Percentiles rank a stretch among this genome's conserved stretches.
Conservation (phyloP, 768 basidiomycete species). For the Leccinum boreale region DNA sequence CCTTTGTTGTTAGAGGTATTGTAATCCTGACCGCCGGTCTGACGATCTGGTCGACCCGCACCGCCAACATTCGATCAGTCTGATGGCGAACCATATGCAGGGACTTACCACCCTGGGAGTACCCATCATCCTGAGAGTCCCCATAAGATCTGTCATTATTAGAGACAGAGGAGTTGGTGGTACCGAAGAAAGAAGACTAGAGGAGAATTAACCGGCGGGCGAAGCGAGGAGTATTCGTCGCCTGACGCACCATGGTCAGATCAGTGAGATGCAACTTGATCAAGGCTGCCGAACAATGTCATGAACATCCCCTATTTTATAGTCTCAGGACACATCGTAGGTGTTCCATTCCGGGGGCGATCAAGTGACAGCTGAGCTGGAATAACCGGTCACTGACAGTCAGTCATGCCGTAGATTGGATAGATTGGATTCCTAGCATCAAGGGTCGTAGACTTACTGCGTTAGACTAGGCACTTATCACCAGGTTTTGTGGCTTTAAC, state of each 20-base stretch:
- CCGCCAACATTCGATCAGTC: background rate
- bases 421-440: background rate
- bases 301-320: constrained; percentile 13
- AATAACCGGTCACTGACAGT: constrained; percentile 1
- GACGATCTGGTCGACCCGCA: constrained; percentile 12
- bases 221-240: too few relatives aligned
- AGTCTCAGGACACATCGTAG: constrained; percentile 11
- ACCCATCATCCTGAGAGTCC: background rate
- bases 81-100: background rate
- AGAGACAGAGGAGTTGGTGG: constrained; percentile 38
- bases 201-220: background rate
- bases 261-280: constrained; percentile 5
- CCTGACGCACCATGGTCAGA: constrained; percentile 23
- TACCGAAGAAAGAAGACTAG: constrained; percentile 60
- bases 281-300: constrained; percentile 10
- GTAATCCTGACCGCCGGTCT: background rate
- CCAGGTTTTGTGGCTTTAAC: too few relatives aligned
- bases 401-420: background rate
- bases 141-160: background rate
- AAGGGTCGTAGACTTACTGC: background rate
- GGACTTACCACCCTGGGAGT: constrained; percentile 2
- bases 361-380: constrained; percentile 14
- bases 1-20: background rate
- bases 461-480: background rate
- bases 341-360: constrained; percentile 19